Evolutionary conservation across 2,329 filamentous ascomycete genomes (phyloP), one percentile per base, ranked within the genome.

Genomic region (Lasiodiplodia theobromae): DNA sequence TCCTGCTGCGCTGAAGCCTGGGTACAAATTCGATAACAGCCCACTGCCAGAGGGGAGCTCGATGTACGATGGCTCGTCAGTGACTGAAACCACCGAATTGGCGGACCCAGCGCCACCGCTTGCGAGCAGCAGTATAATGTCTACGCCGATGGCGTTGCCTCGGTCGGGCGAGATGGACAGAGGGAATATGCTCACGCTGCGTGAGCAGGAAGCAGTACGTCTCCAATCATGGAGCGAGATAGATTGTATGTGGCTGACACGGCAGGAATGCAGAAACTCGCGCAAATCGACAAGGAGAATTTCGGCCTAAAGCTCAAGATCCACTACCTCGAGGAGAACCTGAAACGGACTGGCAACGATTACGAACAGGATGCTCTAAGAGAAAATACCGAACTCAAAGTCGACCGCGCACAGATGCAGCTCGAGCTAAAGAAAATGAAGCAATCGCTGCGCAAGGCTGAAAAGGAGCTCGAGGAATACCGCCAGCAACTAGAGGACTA

Each of bases 201-300:
- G 94, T 70, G 96, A 99, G 77, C 96, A 99, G 79, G 96, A 98
- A 80, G 94, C 93, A 73, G 92, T 96, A 75, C 70, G 83, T 78
- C 12, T 49, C 23, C 8, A 34, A 1, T 34, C 7, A 1, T 34
- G 31, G 31, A 34, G 31, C 7, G 8, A 34, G 31, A 3, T 34
- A 34, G 31, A 34, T 57, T 40, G 12, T 16, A 14, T 16, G 44
- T 47, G 44, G 14, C 56, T 40, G 4, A 40, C 28, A 14, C 23
- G 23, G 11, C 21, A n/a, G 28, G 12, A 23, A 21, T 38, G 60
- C 64, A 88, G 85, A 88, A 89, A 72, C 95, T 99, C 73, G 93
- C 97, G 82, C 92, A 92, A 76, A 95, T 99, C 74, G 94, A 97
- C 77, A 99, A 99, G 83, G 96, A 98, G 77, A 99, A 99, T 77